A percentile compares a stretch with the other conserved stretches of the same genome.
phyloP scores from a whole-genome alignment of 208 protist species.

The Leishmania gerbilli region DNA sequence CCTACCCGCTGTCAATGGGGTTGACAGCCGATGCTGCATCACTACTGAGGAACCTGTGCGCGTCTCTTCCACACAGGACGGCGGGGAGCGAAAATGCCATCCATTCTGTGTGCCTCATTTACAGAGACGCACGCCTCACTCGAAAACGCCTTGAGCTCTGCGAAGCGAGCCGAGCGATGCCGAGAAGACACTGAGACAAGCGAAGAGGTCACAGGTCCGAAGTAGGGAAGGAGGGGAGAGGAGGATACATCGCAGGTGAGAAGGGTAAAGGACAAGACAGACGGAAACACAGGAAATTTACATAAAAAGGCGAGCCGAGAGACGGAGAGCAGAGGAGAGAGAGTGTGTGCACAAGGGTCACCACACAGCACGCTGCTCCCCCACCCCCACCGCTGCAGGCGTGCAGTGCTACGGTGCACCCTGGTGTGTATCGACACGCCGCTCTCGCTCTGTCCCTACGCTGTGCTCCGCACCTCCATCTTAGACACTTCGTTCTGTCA shows the following conservation, averaged over 20 bases:
- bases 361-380: background rate
- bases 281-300: background rate
- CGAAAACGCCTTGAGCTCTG: background rate
- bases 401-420: background rate
- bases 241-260: background rate
- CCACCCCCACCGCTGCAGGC: background rate
- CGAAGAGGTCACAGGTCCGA: background rate
- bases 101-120: background rate
- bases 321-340: background rate
- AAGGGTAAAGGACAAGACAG: background rate
- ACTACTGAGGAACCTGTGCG: background rate
- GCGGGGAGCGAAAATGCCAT: background rate
- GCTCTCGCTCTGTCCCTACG: background rate
- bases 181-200: background rate
- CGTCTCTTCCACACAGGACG: background rate
- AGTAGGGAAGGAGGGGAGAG: background rate
- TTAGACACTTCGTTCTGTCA: constrained; percentile 15
- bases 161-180: background rate
- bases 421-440: background rate
- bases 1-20: background rate
- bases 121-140: background rate
- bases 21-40: background rate
- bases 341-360: background rate
- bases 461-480: background rate
- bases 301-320: background rate